Percentiles rank a stretch among this genome's conserved stretches.
Evolutionary conservation across 2,329 filamentous ascomycete genomes (phyloP).

Genomic region (Microcyclospora pomicola): DNA sequence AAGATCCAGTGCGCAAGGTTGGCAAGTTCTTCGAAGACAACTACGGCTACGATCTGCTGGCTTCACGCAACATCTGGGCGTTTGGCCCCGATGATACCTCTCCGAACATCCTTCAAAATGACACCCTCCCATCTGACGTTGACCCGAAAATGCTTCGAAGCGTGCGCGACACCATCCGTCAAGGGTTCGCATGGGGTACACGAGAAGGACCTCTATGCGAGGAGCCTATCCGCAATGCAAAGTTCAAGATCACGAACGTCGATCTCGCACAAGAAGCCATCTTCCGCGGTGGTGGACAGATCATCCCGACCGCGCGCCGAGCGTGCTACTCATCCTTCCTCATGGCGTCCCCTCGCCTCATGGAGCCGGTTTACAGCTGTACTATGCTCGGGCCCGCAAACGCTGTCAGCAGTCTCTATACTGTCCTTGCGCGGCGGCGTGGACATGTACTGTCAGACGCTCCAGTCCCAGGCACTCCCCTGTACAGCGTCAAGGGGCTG

Average conservation of each 20-base stretch:
- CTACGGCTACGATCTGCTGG: conserved; percentile 92
- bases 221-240: conserved; percentile 96
- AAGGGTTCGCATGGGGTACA: conserved; percentile 94
- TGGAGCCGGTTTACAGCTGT: conserved; percentile 91
- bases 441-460: conserved; percentile 92
- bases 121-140: conserved; percentile 85
- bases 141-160: conserved; percentile 81
- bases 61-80: conserved; percentile 91
- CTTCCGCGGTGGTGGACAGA: conserved; percentile 87
- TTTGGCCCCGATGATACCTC: conserved; percentile 93
- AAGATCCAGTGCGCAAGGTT: conserved; percentile 80
- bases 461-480: conserved; percentile 81
- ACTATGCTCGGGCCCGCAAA: conserved; percentile 88
- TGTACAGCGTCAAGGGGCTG: conserved; percentile 82
- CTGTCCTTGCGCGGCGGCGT: conserved; percentile 71
- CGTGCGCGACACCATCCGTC: conserved; percentile 82
- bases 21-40: conserved; percentile 96
- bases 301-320: conserved; percentile 85
- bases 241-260: conserved; percentile 91
- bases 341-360: conserved; percentile 88
- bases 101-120: conserved; percentile 91
- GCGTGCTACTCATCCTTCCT: conserved; percentile 94
- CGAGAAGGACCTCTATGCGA: conserved; percentile 92
- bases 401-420: conserved; percentile 79
- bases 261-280: conserved; percentile 79